Evolutionary conservation across 257 asterid genomes (phyloP), one percentile per base, ranked within the genome.

Genomic region (Solanum okadae): DNA sequence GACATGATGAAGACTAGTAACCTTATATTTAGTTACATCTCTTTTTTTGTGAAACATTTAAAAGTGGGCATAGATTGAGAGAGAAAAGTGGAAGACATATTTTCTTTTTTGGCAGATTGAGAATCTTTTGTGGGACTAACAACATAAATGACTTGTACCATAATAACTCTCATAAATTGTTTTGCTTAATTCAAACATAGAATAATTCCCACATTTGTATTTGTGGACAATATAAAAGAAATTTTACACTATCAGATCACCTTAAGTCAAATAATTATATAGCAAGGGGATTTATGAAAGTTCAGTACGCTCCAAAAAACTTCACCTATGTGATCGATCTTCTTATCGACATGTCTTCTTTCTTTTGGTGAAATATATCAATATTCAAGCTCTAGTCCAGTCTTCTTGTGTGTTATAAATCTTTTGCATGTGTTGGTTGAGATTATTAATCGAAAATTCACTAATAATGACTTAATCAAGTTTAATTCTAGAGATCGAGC

Each of bases 61-160:
- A 27, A 86, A 88, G 84, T 87, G 89, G 89, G 56, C 86, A 72
- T 44, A 88, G 76, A 82, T 81, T 22, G 52, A 83, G 68, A 90
- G 46, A 82, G 78, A 18, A 22, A 79, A 75, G 75, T 38, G 37
- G 83, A 49, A 46, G 73, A 18, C 40, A 75, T 8, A 33, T 33
- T 72, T 72, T 33, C 7, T 18, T 33, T 72, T 72, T 72, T 16
- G 20, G 2, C 79, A 72, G 63, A 35, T 56, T 22, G 77, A 85
- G 90, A 87, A 85, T 90, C 87, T 88, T 90, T 78, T 44, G 88
- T 65, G 82, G 67, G 84, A 56, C 84, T 76, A 59, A 76, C 68
- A 18, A 70, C 59, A 61, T 29, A 20, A 44, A 56, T 42, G 71
- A 61, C 22, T 71, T 87, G 65, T 87, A 77, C 61, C 59, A 82